phyloP scores from a whole-genome alignment of 2,329 filamentous ascomycete genomes.

The Fusarium circinatum region DNA sequence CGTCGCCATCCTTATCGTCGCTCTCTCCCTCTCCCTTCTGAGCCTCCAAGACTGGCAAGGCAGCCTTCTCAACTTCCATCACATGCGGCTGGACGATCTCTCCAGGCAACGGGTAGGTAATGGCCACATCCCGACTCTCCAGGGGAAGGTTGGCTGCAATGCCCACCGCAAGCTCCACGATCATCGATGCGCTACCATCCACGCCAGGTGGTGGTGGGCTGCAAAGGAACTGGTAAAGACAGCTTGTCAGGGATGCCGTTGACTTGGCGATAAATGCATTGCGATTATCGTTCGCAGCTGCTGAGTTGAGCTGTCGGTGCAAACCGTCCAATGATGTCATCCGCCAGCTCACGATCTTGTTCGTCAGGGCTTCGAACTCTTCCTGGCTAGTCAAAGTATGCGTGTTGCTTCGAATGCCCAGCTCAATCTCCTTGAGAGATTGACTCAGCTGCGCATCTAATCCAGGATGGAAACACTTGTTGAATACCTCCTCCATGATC shows the following conservation, averaged over 20 bases:
- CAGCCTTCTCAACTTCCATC: slow-evolving; percentile 87
- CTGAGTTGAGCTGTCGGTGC: slow-evolving; percentile 72
- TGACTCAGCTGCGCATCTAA: slow-evolving; percentile 80
- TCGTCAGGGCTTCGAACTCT: slow-evolving; percentile 87
- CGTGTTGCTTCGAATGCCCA: slow-evolving; percentile 83
- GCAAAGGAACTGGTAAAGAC: slow-evolving; percentile 77
- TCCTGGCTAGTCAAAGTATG: slow-evolving; percentile 81
- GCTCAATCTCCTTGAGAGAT: slow-evolving; percentile 86
- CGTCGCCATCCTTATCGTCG: slow-evolving; percentile 54
- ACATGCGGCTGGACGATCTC: slow-evolving; percentile 73
- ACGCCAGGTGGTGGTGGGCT: slow-evolving; percentile 83
- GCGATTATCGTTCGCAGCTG: slow-evolving; percentile 73
- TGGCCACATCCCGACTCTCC: slow-evolving; percentile 89
- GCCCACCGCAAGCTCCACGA: slow-evolving; percentile 88
- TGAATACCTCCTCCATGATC: slow-evolving; percentile 91
- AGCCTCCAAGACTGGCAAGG: slow-evolving; percentile 69
- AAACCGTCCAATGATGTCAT: slow-evolving; percentile 95
- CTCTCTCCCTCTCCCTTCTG: slow-evolving; percentile 55
- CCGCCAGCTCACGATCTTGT: slow-evolving; percentile 92
- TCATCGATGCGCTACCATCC: slow-evolving; percentile 90
- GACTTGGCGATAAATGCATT: slow-evolving; percentile 75
- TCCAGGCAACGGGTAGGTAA: slow-evolving; percentile 86
- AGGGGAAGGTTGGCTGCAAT: slow-evolving; percentile 88
- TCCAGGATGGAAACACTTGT: slow-evolving; percentile 91
- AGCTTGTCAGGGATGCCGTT: slow-evolving; percentile 73